phyloP scores from a whole-genome alignment of 768 basidiomycete genomes.

The Crepidotus variabilis region DNA sequence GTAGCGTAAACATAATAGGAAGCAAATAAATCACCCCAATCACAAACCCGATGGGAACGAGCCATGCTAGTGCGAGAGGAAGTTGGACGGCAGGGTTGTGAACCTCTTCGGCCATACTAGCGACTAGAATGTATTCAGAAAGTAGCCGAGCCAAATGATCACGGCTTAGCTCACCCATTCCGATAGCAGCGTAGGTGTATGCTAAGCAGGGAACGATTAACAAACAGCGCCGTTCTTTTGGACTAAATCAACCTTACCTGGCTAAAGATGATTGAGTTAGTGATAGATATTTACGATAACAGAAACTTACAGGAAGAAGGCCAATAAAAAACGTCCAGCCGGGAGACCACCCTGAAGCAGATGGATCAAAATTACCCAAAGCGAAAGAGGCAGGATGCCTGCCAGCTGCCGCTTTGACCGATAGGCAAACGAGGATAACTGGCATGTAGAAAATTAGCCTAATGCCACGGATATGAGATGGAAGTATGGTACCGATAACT shows the following conservation, averaged over 20 bases:
- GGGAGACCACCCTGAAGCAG: conserved; percentile 63
- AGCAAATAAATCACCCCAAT: conserved; percentile 53
- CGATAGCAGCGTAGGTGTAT: conserved; percentile 56
- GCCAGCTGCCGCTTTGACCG: conserved; percentile 53
- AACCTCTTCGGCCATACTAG: conserved; percentile 69
- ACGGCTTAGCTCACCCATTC: conserved; percentile 46
- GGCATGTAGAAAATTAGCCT: background rate
- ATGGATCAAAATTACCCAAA: conserved; percentile 54
- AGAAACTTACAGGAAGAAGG: conserved; percentile 43
- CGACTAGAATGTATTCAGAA: conserved; percentile 30
- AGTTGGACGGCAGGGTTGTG: conserved; percentile 51
- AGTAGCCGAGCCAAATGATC: background rate
- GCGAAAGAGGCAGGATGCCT: conserved; percentile 53
- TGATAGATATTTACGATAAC: background rate
- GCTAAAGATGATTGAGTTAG: conserved; percentile 14
- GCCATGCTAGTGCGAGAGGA: conserved; percentile 51
- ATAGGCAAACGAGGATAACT: conserved; percentile 56
- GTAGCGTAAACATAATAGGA: conserved; percentile 63
- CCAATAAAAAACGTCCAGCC: conserved; percentile 73
- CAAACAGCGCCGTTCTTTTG: too few relatives aligned
- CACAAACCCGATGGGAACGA: conserved; percentile 48
- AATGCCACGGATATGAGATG: background rate
- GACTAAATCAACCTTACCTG: conserved; percentile 20
- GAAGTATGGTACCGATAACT: conserved; percentile 35
- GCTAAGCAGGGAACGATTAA: conserved; percentile 18